A percentile compares a stretch with the other conserved stretches of the same genome.
phyloP scores from a whole-genome alignment of 306 rosid species.

The Vigna nakashimae region DNA sequence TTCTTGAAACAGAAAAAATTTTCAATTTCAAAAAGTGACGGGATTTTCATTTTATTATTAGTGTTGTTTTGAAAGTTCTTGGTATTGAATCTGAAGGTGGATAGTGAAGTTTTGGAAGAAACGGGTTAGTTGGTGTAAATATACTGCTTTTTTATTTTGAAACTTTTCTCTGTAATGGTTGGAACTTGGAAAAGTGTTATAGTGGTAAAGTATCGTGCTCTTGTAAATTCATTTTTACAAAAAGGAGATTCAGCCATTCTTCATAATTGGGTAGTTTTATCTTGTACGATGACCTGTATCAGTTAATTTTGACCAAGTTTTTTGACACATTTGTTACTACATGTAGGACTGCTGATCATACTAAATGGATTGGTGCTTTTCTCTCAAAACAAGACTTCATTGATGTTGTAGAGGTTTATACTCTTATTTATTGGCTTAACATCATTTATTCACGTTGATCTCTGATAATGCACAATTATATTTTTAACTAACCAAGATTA shows the following conservation, averaged over 20 bases:
- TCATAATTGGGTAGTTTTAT: conserved; percentile 12
- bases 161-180: conserved; percentile 7
- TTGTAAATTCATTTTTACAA: not conserved
- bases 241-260: too few species aligned
- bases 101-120: not conserved
- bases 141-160: conserved; percentile 5
- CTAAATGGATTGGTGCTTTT: conserved; percentile 68
- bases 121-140: not conserved
- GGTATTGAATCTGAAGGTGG: not conserved
- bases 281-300: conserved; percentile 10
- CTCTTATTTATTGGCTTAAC: too few species aligned
- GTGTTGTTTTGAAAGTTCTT: not conserved
- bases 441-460: too few species aligned
- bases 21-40: not conserved
- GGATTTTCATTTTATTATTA: not conserved
- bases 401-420: conserved; percentile 60
- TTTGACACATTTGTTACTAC: conserved; percentile 18
- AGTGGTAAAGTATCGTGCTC: not conserved
- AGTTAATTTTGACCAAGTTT: not conserved
- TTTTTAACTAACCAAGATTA: not conserved
- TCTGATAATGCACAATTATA: too few species aligned
- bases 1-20: not conserved
- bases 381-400: conserved; percentile 60
- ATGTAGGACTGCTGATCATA: conserved; percentile 64
- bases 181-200: not conserved